These are phyloP conservation scores for Plasmodium blacklocki DNA, from an alignment of 169 alveolate species.

Conservation along the genomic window DNA sequence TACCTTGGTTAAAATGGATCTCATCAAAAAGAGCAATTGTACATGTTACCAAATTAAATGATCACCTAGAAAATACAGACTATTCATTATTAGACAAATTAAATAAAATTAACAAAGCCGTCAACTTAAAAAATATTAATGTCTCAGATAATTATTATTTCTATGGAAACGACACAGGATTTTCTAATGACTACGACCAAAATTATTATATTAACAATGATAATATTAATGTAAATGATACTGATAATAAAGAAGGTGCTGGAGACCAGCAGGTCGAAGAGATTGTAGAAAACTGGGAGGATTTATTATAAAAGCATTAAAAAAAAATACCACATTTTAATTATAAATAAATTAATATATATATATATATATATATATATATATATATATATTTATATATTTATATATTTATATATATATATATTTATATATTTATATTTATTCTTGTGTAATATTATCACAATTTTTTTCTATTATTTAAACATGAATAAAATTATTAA, in stretches of 20 bases:
- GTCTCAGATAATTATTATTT: constrained; percentile 35
- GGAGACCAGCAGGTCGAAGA: constrained; percentile 51
- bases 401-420: too few species aligned
- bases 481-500: too few species aligned
- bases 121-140: constrained; percentile 44
- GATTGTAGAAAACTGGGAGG: constrained; percentile 77
- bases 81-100: constrained; percentile 70
- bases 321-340: too few species aligned
- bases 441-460: too few species aligned
- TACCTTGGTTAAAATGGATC: constrained; percentile 84
- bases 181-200: constrained; percentile 61
- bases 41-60: constrained; percentile 82
- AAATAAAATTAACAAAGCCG: constrained; percentile 68
- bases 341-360: too few species aligned
- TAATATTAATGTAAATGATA: constrained; percentile 1
- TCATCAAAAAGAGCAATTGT: constrained; percentile 80
- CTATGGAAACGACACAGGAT: constrained; percentile 63
- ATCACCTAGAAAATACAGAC: constrained; percentile 75
- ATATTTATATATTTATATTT: too few species aligned
- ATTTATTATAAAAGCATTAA: constrained; percentile 9
- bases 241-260: constrained; percentile 28
- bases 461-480: too few species aligned
- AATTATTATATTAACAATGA: constrained; percentile 25
- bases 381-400: too few species aligned
- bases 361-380: too few species aligned